Evolutionary conservation across 305 asterid genomes (phyloP), one percentile per base, ranked within the genome.

Genomic region (Solanum aculeatissimum): DNA sequence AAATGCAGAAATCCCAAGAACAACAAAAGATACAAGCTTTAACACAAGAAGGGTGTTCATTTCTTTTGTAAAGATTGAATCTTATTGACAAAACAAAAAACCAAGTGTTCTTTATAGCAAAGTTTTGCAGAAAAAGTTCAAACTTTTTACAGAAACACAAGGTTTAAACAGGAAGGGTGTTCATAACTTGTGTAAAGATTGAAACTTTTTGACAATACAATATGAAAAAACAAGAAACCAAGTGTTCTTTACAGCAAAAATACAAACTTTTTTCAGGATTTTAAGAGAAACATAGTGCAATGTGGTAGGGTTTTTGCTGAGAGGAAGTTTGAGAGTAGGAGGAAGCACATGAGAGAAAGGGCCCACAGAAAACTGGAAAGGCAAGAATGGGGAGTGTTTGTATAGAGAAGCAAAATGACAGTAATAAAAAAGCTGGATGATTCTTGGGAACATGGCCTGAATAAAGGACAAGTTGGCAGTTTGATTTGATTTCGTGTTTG

Each of bases 361-460:
- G 82, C 93, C 81, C 55, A 91, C 93, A 89, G 85, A 25, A 69
- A 84, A 54, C 86, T 80, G 88, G 86, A 85, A 89, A 84, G 87
- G 84, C 84, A 54, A 35, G 78, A 63, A 21, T 72, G 80, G 68
- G 80, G 38, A 85, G 82, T 58, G 74, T 7, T 16, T 43, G 85
- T 55, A 55, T 72, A 25, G 51, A 21, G 45, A 2, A 71, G 55
- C 21, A 40, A 84, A 83, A 86, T 89, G 94, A 88, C 94, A 88
- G 93, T 58, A 60, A 63, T 86, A 21, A 81, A 85, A 58, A 91
- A 71, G 94, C 93, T 91, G 92, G 90, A 86, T 84, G 90, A 86
- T 90, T 88, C 92, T 88, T 84, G 79, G 78, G 89, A 87, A 86
- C 93, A 91, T 90, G 94, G 90, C 43, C 91, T 83, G 25, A 83